Conservation (phyloP, 179 eudicot genomes). For the Carnegiea gigantea region DNA sequence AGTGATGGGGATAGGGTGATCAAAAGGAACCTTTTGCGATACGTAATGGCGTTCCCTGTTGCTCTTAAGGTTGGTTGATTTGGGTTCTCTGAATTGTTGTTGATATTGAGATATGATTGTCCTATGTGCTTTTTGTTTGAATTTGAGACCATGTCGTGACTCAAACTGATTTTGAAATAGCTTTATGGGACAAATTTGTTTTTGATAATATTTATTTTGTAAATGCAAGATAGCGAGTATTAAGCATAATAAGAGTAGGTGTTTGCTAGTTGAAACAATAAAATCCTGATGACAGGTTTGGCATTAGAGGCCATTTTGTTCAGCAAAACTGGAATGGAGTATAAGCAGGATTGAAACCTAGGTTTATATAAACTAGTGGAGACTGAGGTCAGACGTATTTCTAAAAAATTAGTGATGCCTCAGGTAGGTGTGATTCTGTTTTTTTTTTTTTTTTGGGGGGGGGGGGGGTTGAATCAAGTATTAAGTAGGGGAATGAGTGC, state of each 20-base stretch:
- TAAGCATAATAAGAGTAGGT: not conserved
- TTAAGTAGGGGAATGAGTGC: not conserved
- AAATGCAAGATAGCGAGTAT: not conserved
- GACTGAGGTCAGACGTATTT: not conserved
- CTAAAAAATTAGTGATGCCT: not conserved
- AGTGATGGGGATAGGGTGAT: constrained; percentile 46
- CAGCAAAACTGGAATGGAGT: too few relatives aligned
- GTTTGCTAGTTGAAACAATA: not conserved
- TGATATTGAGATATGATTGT: not conserved
- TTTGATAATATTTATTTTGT: not conserved
- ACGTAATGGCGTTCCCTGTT: constrained; percentile 83
- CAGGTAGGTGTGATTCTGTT: not conserved
- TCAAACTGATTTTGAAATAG: not conserved
- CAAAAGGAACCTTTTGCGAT: constrained; percentile 77
- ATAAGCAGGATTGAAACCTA: too few relatives aligned
- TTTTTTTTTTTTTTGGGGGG: not conserved
- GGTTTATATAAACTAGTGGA: not conserved
- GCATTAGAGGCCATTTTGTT: not conserved
- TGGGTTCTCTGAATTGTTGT: not conserved
- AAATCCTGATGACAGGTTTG: not conserved
- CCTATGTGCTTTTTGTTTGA: constrained; percentile 2
- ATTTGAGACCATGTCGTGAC: not conserved
- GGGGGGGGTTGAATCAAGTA: too few relatives aligned
- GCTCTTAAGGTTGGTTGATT: constrained; percentile 73
- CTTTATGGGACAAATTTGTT: too few relatives aligned